Evolutionary conservation across 306 rosid species (phyloP), one percentile per base, ranked within the genome.

Genomic region (Medicago ruthenica): DNA sequence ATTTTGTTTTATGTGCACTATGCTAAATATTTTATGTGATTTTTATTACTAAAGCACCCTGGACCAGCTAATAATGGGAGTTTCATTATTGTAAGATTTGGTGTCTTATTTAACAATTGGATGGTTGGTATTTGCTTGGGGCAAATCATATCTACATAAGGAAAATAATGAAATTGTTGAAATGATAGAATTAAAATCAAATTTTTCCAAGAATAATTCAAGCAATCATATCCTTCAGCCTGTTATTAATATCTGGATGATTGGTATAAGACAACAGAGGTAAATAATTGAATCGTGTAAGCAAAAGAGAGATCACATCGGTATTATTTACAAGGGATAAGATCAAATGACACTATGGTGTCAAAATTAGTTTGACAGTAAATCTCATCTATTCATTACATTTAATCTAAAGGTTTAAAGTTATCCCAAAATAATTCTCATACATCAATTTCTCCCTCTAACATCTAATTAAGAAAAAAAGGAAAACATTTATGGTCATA

Each of bases 51-150:
- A 48, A 62, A 27, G 51, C 67, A 69, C 50, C 51, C 34, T 7
- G 42, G 51, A 68, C 76, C 77, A 81, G 53, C 64, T 76, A 71
- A 67, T 68, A 16, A n/a, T 64, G 9, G 34, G 42, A 58, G 10
- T 37, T 57, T 57, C 41, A 13, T 42, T 40, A 64, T 34, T 61
- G 39, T 9, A 31, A 50, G 21, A 48, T 61, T 21, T 60, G 41
- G 15, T 67, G 11, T 75, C 57, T 24, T 20, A 12, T 67, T 16
- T 24, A 22, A 18, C 55, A 48, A 50, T 67, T 42, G 59, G 53
- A 39, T 24, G 68, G 39, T 58, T 54, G 18, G 36, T 21, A 74
- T 47, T 47, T 57, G 21, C 13, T n/a, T 37, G 31, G 55, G 34
- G 31, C 14, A 37, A 74, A 21, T 14, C 45, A 67, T 15, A 47